A percentile compares a stretch with the other conserved stretches of the same genome.
These are phyloP conservation scores for Geosmithia putterillii DNA, from an alignment of 2,329 filamentous ascomycete species.

Conservation along the genomic window DNA sequence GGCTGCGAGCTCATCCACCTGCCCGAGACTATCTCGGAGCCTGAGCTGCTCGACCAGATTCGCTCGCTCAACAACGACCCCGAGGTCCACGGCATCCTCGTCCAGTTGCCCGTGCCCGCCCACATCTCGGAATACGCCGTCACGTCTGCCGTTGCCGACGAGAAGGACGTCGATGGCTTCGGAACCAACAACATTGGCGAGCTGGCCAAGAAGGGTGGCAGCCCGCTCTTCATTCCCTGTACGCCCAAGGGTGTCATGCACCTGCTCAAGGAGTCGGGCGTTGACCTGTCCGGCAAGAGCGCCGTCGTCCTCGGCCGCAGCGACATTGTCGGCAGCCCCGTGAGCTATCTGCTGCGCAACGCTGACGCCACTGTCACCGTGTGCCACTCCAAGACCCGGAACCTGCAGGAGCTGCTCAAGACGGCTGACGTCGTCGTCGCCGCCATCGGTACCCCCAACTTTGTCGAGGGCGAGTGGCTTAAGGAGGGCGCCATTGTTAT, in stretches of 20 bases:
- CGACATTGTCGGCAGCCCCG: constrained; percentile 94
- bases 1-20: constrained; percentile 77
- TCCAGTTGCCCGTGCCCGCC: constrained; percentile 81
- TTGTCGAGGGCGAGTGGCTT: constrained; percentile 90
- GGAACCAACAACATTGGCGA: constrained; percentile 91
- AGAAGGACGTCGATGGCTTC: constrained; percentile 98
- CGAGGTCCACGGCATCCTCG: constrained; percentile 78
- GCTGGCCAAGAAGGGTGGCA: constrained; percentile 86
- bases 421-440: constrained; percentile 82
- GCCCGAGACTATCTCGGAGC: constrained; percentile 67
- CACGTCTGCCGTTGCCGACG: constrained; percentile 80
- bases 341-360: constrained; percentile 90
- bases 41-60: constrained; percentile 77
- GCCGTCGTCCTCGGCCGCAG: constrained; percentile 90
- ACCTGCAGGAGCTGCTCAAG: constrained; percentile 64
- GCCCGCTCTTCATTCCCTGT: constrained; percentile 83
- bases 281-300: constrained; percentile 78
- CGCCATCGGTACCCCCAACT: constrained; percentile 76
- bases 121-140: constrained; percentile 84
- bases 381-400: constrained; percentile 79
- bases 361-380: constrained; percentile 94
- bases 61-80: constrained; percentile 76
- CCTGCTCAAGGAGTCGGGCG: constrained; percentile 69
- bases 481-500: constrained; percentile 94
- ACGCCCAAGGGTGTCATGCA: constrained; percentile 97